Evolutionary conservation across 495 filamentous ascomycete species (phyloP), one percentile per base, ranked within the genome.

Genomic region (Talaromyces ruber): DNA sequence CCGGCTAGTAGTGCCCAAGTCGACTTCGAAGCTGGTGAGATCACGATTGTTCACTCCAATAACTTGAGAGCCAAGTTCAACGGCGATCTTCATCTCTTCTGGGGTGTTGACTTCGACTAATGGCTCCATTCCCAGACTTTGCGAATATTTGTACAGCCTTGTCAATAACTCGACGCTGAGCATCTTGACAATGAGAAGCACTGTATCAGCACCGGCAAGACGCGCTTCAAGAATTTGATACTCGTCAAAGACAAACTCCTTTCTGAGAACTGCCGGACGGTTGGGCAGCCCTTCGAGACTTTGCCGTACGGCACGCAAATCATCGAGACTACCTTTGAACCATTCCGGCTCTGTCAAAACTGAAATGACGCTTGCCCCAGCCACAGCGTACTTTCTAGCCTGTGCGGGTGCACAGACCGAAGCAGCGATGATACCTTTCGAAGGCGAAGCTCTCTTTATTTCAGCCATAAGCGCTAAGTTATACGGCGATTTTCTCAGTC

Each of bases 1-100:
- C 3, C 95, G 84, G 67, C 90, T 93, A 0, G 94, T 98, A 7
- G 95, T 99, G 53, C 91, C 88, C 9, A 98, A 83, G 69, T 99
- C 94, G 16, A 99, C 94, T 68, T 97, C 92, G 62, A 99, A 99
- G 70, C 84, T 96, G 59, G 92, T 92, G 6, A 99, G 81, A 67
- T 99, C 93, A 45, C 94, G 83, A 74, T 99, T 99, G 74, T 99
- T 99, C 67, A 99, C 94, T 8, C 94, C 94, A 67, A 99, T 97
- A 25, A 95, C 92, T 71, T 92, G 87, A n/a, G 94, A 81, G 16
- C 94, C 95, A 8, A 99, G 79, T 26, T 88, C 83, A 25, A 96
- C 86, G 11, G 94, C 94, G 34, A 84, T 86, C 45, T 86, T 77
- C 92, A 97, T 98, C 75, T 99, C 94, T 43, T 93, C 91, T 1